Evolutionary conservation across 2,329 filamentous ascomycete species (phyloP), one percentile per base, ranked within the genome.

Genomic region (Colletotrichum trifolii): DNA sequence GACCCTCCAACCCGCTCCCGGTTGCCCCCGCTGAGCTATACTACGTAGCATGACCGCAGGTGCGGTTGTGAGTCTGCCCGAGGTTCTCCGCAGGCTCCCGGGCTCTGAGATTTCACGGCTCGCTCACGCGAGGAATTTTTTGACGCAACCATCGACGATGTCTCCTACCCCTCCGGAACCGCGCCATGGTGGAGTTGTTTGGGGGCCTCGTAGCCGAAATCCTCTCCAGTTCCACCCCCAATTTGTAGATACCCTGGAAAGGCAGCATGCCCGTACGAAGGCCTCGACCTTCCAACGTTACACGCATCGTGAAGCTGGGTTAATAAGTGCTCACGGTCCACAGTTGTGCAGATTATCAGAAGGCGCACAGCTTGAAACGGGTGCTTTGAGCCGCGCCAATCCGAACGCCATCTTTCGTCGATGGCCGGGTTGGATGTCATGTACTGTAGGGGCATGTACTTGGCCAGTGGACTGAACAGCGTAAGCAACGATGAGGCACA

Each of bases 371-470:
- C 25, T 25, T 42, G 47, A 42, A 36, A 45, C 42, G 39, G 10
- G n/a, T 25, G 25, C 4, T 43, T 52, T 33, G 17, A 35, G 50
- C 58, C 62, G 62, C 58, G 56, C 53, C 47, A 52, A 53, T 53
- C 47, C 58, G 46, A 17, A n/a, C 25, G 4, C 12, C 47, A 13
- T 36, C 8, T n/a, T 25, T 59, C 40, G 35, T 7, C 12, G 12
- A 12, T 46, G 8, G 13, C 12, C n/a, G 43, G 43, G 17, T 25
- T 3, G 43, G n/a, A 8, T n/a, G 43, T 13, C 39, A 13, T 13
- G 9, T 40, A 40, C 13, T 40, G 39, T 40, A 40, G 39, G 25
- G 25, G 4, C 25, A 25, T 25, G 25, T 4, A 4, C 25, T 25
- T 25, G 25, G 25, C 25, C 25, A 25, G 25, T 25, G 4, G 25